These are phyloP conservation scores for Filobasidium wieringae DNA, from an alignment of 768 basidiomycete genomes.

Conservation along the genomic window DNA sequence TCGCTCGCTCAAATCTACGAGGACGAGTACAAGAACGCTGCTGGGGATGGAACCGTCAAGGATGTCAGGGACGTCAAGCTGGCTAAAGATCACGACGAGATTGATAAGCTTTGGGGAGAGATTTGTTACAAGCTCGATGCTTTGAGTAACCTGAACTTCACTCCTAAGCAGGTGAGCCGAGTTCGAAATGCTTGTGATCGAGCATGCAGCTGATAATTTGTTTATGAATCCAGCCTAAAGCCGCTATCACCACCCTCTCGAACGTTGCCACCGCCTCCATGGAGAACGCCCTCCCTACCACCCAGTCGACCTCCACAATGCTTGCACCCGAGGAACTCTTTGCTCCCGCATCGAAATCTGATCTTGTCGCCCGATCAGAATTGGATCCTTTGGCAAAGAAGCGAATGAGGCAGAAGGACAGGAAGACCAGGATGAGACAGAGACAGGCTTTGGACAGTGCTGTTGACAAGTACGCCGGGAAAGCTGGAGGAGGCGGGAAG, in stretches of 20 bases:
- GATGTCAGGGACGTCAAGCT: slow-evolving; percentile 84
- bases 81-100: slow-evolving; percentile 74
- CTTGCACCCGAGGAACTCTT: slow-evolving; percentile 91
- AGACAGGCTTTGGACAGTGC: slow-evolving; percentile 60
- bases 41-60: slow-evolving; percentile 46
- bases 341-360: slow-evolving; percentile 43
- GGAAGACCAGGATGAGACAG: slow-evolving; percentile 48
- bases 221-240: slow-evolving; percentile 58
- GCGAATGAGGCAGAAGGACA: slow-evolving; percentile 43
- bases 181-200: background rate
- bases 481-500: slow-evolving; percentile 61
- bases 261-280: slow-evolving; percentile 70
- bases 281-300: slow-evolving; percentile 82
- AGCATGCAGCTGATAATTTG: no score
- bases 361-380: slow-evolving; percentile 59
- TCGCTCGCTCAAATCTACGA: slow-evolving; percentile 95
- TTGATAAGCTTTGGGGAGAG: slow-evolving; percentile 68
- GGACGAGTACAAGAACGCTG: slow-evolving; percentile 67
- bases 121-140: slow-evolving; percentile 84
- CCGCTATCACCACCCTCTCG: slow-evolving; percentile 66
- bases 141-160: slow-evolving; percentile 85
- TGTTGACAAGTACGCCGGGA: slow-evolving; percentile 46
- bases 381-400: slow-evolving; percentile 76
- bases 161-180: slow-evolving; percentile 80
- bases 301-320: slow-evolving; percentile 60